Evolutionary conservation across 2,329 filamentous ascomycete species (phyloP).

Genomic region (Coleophoma eucalyptorum): DNA sequence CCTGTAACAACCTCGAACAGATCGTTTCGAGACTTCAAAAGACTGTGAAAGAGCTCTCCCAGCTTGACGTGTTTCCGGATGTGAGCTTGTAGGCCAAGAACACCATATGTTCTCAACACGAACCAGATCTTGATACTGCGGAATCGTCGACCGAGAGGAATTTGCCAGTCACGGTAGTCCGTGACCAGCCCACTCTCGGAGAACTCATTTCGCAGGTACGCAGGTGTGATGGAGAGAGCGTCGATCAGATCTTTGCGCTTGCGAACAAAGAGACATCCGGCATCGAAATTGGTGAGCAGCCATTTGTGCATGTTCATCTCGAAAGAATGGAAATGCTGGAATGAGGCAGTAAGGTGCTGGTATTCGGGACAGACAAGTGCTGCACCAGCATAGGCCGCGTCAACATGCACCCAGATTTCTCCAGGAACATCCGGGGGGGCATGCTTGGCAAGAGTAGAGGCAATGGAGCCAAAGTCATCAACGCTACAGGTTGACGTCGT

Average conservation of each 20-base stretch:
- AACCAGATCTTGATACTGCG: slow-evolving; percentile 93
- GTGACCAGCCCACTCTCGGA: slow-evolving; percentile 82
- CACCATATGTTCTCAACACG: slow-evolving; percentile 78
- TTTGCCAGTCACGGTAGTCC: slow-evolving; percentile 97
- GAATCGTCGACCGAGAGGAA: slow-evolving; percentile 86
- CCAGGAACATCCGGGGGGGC: slow-evolving; percentile 33
- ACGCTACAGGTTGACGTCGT: slow-evolving; percentile 86
- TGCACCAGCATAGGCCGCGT: slow-evolving; percentile 88
- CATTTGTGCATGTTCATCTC: slow-evolving; percentile 98
- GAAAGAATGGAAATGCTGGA: slow-evolving; percentile 77
- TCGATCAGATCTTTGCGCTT: slow-evolving; percentile 72
- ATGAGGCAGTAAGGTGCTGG: slow-evolving; percentile 59
- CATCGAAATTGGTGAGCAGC: slow-evolving; percentile 91
- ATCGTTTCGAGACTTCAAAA: slow-evolving; percentile 57
- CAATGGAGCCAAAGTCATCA: slow-evolving; percentile 62
- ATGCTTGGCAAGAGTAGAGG: slow-evolving; percentile 29
- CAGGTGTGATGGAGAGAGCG: slow-evolving; percentile 73
- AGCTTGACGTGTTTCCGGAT: slow-evolving; percentile 65
- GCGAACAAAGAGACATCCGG: slow-evolving; percentile 75
- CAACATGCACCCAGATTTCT: slow-evolving; percentile 85
- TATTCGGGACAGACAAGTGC: slow-evolving; percentile 80
- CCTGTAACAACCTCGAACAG: slow-evolving; percentile 73
- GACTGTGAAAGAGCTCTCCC: slow-evolving; percentile 65
- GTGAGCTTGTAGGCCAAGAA: slow-evolving; percentile 70
- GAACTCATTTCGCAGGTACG: slow-evolving; percentile 79